These are phyloP conservation scores for Heliosperma pusillum DNA, from an alignment of 148 eudicot species.

Conservation along the genomic window DNA sequence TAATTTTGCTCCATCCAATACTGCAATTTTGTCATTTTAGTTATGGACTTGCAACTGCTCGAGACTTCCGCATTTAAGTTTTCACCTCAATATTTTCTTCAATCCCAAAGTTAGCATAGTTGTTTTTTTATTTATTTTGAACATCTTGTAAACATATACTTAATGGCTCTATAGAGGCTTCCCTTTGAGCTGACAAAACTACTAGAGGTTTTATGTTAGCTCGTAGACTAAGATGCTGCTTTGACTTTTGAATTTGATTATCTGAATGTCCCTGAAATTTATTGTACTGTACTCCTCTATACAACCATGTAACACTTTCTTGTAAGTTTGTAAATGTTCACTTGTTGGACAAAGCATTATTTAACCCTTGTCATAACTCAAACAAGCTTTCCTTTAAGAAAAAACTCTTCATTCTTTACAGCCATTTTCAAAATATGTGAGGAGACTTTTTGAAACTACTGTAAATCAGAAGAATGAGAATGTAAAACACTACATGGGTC, in stretches of 20 bases:
- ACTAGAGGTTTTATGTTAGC: not conserved
- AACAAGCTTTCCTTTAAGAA: not conserved
- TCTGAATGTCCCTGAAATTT: not conserved
- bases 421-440: not conserved
- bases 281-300: not conserved
- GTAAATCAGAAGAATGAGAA: not conserved
- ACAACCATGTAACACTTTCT: not conserved
- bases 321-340: not conserved
- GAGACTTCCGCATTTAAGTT: not conserved
- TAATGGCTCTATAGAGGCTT: slow-evolving; percentile 5
- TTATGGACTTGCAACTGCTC: not conserved
- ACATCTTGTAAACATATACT: not conserved
- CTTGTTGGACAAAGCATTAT: not conserved
- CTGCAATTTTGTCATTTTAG: not conserved
- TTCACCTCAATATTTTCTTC: not conserved
- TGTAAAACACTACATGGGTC: not conserved
- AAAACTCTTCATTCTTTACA: too few relatives aligned
- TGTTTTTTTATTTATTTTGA: not conserved
- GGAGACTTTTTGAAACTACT: not conserved
- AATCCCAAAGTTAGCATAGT: not conserved
- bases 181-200: not conserved
- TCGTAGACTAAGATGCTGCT: not conserved
- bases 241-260: not conserved
- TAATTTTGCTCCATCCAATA: too few relatives aligned
- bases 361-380: not conserved